These are phyloP conservation scores for Pleomassaria siparia DNA, from an alignment of 2,329 filamentous ascomycete species.

Conservation along the genomic window DNA sequence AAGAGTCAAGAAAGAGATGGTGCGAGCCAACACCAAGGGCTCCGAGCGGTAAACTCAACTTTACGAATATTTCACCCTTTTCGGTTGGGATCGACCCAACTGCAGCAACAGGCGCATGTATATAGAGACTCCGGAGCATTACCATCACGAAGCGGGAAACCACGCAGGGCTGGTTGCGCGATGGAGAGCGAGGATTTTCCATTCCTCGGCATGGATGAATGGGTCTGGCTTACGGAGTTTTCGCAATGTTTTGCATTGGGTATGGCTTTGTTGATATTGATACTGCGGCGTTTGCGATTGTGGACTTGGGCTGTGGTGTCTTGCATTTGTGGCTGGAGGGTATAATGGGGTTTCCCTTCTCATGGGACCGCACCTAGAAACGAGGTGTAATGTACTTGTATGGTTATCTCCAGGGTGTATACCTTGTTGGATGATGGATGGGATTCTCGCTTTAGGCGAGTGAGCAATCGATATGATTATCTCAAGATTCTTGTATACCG, in stretches of 20 bases:
- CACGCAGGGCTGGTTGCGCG: conserved; percentile 1
- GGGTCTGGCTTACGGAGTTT: not conserved
- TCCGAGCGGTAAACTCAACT: conserved; percentile 6
- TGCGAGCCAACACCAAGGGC: conserved; percentile 24
- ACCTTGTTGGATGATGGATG: not conserved
- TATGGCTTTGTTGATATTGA: not conserved
- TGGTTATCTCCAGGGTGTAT: not conserved
- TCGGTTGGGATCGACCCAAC: not conserved
- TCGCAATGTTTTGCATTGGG: conserved; percentile 4
- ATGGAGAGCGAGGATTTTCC: not conserved
- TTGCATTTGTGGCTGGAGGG: conserved; percentile 1
- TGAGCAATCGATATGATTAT: not conserved
- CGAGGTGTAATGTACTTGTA: conserved; percentile 1
- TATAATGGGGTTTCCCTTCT: not conserved
- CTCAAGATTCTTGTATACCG: not conserved
- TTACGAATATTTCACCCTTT: conserved; percentile 2
- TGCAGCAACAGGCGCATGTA: conserved; percentile 3
- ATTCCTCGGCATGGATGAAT: not conserved
- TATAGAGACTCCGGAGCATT: conserved; percentile 3
- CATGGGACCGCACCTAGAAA: not conserved
- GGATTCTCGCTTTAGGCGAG: not conserved
- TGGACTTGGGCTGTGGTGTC: not conserved
- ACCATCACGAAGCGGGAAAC: not conserved
- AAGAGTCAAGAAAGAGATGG: conserved; percentile 31
- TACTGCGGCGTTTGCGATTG: not conserved